phyloP scores from a whole-genome alignment of 1,284 basidiomycete genomes.

The Tylopilus sp. region DNA sequence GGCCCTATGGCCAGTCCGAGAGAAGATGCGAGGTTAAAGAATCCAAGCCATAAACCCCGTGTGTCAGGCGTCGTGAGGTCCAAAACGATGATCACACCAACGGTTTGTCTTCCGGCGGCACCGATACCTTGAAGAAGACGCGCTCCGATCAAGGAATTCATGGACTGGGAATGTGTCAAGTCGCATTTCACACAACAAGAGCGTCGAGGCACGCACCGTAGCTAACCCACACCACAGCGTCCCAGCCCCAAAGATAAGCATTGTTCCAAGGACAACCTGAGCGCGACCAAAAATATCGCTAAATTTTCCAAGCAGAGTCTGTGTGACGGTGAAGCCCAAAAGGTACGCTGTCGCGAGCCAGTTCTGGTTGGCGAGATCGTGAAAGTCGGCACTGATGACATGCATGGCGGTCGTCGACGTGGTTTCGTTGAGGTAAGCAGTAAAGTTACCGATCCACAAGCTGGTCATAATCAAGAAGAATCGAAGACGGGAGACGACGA shows the following conservation, averaged over 20 bases:
- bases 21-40: constrained; percentile 34
- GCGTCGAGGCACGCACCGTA: constrained; percentile 21
- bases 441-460: constrained; percentile 35
- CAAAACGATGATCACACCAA: constrained; percentile 33
- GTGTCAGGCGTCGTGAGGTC: constrained; percentile 34
- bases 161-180: constrained; percentile 27
- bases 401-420: constrained; percentile 38
- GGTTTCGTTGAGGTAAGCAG: constrained; percentile 36
- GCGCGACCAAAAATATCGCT: constrained; percentile 35
- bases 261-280: constrained; percentile 34
- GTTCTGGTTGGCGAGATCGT: constrained; percentile 31
- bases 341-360: constrained; percentile 35
- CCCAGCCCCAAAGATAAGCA: constrained; percentile 34
- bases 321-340: constrained; percentile 36
- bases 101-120: constrained; percentile 34
- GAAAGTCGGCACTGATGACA: constrained; percentile 31
- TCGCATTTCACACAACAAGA: neutral
- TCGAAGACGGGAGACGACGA: constrained; percentile 25
- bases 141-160: constrained; percentile 33
- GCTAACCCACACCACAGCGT: constrained; percentile 36
- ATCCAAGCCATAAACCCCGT: constrained; percentile 34
- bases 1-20: constrained; percentile 32
- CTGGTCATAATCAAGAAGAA: constrained; percentile 36
- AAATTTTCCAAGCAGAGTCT: constrained; percentile 34
- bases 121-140: constrained; percentile 35